Base-by-base conservation (phyloP, 2,329 filamentous ascomycete genomes). In the Mycogone perniciosa region DNA sequence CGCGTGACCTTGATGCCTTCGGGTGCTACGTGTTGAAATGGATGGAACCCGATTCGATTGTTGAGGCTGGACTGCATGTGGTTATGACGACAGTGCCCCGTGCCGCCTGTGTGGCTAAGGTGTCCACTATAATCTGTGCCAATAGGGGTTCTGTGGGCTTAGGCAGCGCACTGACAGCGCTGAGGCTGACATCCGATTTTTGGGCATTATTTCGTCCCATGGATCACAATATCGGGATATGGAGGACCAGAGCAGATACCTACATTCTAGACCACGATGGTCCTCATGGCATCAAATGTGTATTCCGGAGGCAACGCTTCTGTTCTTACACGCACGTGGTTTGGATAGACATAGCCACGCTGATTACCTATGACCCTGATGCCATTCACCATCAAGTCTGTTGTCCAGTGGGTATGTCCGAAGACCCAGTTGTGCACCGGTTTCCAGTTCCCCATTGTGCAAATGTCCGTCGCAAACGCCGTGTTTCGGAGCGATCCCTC, bases 381-480 rank as follows among this genome's bases (percentile, higher is more conserved):
- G 1, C 68, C 66, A 3, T 64, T 53, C 31, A 56, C 54, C 33
- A 54, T 45, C 6, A 69, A 61, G 44, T 69, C 60, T 2, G 67
- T 72, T 4, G 68, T 71, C 52, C 66, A 75, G 56, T 77, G 74
- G 0, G 74, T 77, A 52, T 77, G 74, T 0, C 74, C 76, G 66
- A 76, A 75, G 44, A 73, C 66, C 72, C 72, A 77, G 5, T 55
- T 46, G 7, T 59, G 62, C 1, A 76, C 67, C 13, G 59, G 56
- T 30, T 55, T 53, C 63, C 67, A 69, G 35, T 58, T 59, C 29
- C 53, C 57, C 20, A 60, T 50, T 31, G 51, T 48, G 4, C 70
- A 27, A 6, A 72, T 54, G 50, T 82, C 75, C 1, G 77, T 81
- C 4, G 72, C 75, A 60, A 81, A 84, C 0, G 74, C 79, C 6